These are phyloP conservation scores for Tubosaeta sp. DNA, from an alignment of 768 basidiomycete genomes.

Conservation along the genomic window DNA sequence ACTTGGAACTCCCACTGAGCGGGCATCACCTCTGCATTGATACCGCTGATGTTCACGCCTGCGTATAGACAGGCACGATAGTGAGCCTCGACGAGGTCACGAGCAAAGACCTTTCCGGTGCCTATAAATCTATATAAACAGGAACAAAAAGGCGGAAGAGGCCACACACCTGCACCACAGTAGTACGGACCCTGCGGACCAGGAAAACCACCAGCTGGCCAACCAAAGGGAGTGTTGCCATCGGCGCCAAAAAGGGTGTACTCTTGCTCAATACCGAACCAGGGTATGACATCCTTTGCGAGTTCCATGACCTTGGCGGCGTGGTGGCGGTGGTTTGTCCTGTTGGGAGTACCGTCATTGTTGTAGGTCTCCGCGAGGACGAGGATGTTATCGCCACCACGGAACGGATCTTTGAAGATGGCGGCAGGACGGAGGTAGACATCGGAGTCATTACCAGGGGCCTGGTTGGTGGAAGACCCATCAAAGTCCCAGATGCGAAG, in stretches of 20 bases:
- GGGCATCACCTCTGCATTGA: conserved; percentile 99
- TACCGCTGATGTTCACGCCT: conserved; percentile 97
- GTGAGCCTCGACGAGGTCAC: conserved; percentile 98
- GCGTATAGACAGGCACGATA: conserved; percentile 95
- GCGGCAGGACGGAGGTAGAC: conserved; percentile 96
- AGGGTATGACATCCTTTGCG: conserved; percentile 74
- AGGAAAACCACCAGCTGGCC: conserved; percentile 99
- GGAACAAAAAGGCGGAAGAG: neutral
- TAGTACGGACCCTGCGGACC: conserved; percentile 99
- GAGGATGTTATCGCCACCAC: conserved; percentile 95
- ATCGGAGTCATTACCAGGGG: conserved; percentile 92
- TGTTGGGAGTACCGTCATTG: conserved; percentile 97
- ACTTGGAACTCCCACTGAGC: conserved; percentile 99
- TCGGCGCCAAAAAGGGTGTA: conserved; percentile 97
- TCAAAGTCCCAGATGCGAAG: conserved; percentile 99
- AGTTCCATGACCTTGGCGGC: conserved; percentile 95
- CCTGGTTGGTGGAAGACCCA: conserved; percentile 96
- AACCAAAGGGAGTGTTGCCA: conserved; percentile 77
- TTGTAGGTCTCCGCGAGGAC: conserved; percentile 98
- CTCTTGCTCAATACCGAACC: conserved; percentile 99
- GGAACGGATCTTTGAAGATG: conserved; percentile 99
- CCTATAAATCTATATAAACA: conserved; percentile 41
- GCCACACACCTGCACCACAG: conserved; percentile 83
- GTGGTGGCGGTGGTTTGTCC: conserved; percentile 92
- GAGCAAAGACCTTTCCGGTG: conserved; percentile 95